Base-by-base conservation (phyloP, 1,284 basidiomycete species). In the Austroboletus sp. region DNA sequence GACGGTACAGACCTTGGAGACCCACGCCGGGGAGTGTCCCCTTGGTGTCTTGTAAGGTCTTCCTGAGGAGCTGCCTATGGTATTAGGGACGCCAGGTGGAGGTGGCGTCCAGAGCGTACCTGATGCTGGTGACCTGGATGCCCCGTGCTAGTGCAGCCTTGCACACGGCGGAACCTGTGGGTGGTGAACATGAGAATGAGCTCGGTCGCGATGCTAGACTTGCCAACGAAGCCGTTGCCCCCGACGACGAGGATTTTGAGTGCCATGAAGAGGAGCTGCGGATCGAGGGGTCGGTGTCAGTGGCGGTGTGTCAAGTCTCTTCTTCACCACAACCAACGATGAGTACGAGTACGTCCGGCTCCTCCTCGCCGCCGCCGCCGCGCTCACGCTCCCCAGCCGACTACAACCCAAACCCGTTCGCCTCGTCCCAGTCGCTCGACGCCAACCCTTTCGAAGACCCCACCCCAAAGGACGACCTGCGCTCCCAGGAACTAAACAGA, bases 211-310 rank as follows among this genome's bases (percentile, higher is more conserved):
- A 23, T 46, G 3, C 1, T 10, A 1, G 40, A 45, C 46, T 50
- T 55, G 88, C 91, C 93, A 54, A 97, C 80, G 70, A 95, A 97
- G 11, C 94, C 93, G 66, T 96, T 96, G 26, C 93, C 93, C 15
- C 94, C 94, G 1, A 96, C 80, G 26, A 97, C 91, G 7, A 94
- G 78, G 48, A 96, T 75, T 61, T 74, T 80, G 52, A 75, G 78
- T 51, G 21, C 5, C 21, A 21, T 21, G 21, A 73, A 53, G 50
- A 73, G 53, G 45, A 64, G 52, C 54, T 60, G 60, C 72, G 75
- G 73, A 6, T 30, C 13, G 10, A 30, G 29, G 29, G 29, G 6
- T 6, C 10, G n/a, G n/a, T 32, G 27, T 32, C 44, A 9, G 50
- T 40, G 32, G 45, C 50, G 3, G 50, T 48, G 44, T 17, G 27